These are phyloP conservation scores for Aureobasidium namibiae DNA, from an alignment of 2,329 filamentous ascomycete species.

Conservation along the genomic window DNA sequence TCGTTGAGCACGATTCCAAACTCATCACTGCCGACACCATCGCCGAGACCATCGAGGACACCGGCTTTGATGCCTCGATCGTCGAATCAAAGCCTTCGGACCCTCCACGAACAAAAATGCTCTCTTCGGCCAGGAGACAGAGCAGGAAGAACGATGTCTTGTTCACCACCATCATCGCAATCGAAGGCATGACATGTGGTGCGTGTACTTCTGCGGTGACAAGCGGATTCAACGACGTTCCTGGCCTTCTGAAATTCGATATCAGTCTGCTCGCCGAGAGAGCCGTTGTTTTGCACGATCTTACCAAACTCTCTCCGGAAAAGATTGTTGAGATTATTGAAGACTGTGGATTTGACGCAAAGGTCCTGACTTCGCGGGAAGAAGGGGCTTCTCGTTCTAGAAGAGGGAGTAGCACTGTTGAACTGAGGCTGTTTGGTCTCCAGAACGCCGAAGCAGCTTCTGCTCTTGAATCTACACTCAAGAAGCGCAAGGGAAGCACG, in stretches of 20 bases:
- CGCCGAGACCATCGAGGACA: constrained; percentile 79
- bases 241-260: constrained; percentile 81
- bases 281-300: constrained; percentile 78
- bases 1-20: constrained; percentile 77
- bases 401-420: constrained; percentile 49
- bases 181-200: constrained; percentile 96
- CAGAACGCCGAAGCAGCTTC: constrained; percentile 63
- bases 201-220: constrained; percentile 92
- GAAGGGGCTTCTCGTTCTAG: constrained; percentile 37
- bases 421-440: constrained; percentile 79
- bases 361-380: constrained; percentile 64
- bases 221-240: constrained; percentile 65
- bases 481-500: constrained; percentile 59
- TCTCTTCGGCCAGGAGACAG: constrained; percentile 23
- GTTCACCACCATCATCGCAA: constrained; percentile 73
- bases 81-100: constrained; percentile 57
- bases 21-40: constrained; percentile 67
- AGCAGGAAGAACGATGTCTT: constrained; percentile 32
- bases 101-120: constrained; percentile 26
- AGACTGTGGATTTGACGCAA: constrained; percentile 80
- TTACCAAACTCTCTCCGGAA: constrained; percentile 59
- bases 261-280: constrained; percentile 90
- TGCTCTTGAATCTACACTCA: constrained; percentile 60
- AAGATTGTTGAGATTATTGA: constrained; percentile 78
- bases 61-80: constrained; percentile 83